These are phyloP conservation scores for Tylopilus felleus DNA, from an alignment of 768 basidiomycete genomes.

Conservation along the genomic window DNA sequence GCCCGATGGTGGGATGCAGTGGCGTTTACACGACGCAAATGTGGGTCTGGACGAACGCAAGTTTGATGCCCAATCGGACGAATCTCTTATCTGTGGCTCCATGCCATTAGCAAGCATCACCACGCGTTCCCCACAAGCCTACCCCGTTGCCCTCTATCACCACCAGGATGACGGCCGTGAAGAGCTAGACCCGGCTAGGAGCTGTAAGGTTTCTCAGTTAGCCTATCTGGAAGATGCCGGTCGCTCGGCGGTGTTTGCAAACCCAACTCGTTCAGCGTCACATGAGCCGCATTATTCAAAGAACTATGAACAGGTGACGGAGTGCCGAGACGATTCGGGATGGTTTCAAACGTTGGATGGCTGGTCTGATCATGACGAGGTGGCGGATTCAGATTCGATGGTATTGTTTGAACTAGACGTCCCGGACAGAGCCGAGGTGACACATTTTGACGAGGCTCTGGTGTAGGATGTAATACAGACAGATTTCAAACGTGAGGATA, in stretches of 20 bases:
- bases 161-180: conserved; percentile 10
- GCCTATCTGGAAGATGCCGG: conserved; percentile 19
- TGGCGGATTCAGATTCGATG: conserved; percentile 16
- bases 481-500: conserved; percentile 32
- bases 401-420: conserved; percentile 11
- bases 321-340: conserved; percentile 3
- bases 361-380: conserved; percentile 3
- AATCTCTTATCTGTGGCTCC: conserved; percentile 25
- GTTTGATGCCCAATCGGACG: conserved; percentile 13
- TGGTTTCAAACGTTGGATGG: conserved; percentile 12
- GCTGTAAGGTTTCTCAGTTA: conserved; percentile 13
- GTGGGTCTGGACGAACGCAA: conserved; percentile 2
- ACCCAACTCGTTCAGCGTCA: conserved; percentile 5
- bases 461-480: conserved; percentile 16
- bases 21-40: conserved; percentile 9
- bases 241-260: conserved; percentile 1
- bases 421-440: conserved; percentile 4
- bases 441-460: conserved; percentile 1
- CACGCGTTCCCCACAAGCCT: conserved; percentile 13
- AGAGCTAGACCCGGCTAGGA: conserved; percentile 9
- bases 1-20: conserved; percentile 13
- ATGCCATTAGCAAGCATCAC: conserved; percentile 16
- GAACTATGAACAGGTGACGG: conserved; percentile 16
- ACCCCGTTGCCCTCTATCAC: conserved; percentile 16
- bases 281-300: conserved; percentile 8